phyloP scores from a whole-genome alignment of 2,329 filamentous ascomycete genomes.

The Ceratocystis harringtonii region DNA sequence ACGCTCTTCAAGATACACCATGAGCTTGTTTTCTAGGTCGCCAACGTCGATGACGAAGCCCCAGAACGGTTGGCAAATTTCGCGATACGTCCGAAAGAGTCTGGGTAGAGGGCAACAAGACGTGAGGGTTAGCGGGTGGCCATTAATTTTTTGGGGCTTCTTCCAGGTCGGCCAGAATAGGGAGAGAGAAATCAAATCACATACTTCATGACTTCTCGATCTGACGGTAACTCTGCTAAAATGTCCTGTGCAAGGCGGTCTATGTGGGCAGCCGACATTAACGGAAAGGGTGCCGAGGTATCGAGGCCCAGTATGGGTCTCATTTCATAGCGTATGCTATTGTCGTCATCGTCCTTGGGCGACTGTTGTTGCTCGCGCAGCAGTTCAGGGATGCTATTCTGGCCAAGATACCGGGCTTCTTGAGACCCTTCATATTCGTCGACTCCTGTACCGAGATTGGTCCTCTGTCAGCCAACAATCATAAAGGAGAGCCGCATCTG shows the following conservation, averaged over 20 bases:
- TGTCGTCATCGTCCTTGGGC: conserved; percentile 35
- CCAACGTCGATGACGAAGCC: conserved; percentile 52
- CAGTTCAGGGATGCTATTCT: conserved; percentile 53
- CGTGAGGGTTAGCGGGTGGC: conserved; percentile 7
- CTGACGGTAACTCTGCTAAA: conserved; percentile 45
- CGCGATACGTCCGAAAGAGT: conserved; percentile 50
- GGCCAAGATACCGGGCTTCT: conserved; percentile 46
- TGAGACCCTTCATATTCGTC: conserved; percentile 41
- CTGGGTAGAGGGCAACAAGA: conserved; percentile 24
- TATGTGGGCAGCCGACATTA: conserved; percentile 50
- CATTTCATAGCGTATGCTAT: conserved; percentile 49
- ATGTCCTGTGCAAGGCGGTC: conserved; percentile 46
- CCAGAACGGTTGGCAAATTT: conserved; percentile 53
- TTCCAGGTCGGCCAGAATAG: not conserved
- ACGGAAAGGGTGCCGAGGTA: conserved; percentile 49
- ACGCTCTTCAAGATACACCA: conserved; percentile 50
- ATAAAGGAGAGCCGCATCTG: not conserved
- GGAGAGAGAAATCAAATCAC: conserved; percentile 21
- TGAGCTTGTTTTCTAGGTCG: conserved; percentile 47
- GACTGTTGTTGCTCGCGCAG: conserved; percentile 43
- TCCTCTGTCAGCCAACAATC: conserved; percentile 9
- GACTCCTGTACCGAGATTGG: conserved; percentile 20
- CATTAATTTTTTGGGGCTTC: not conserved
- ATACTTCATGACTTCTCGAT: conserved; percentile 52
- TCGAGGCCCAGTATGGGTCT: conserved; percentile 50